phyloP scores from a whole-genome alignment of 2,329 filamentous ascomycete genomes.

The Sarocladiaceae sp. region DNA sequence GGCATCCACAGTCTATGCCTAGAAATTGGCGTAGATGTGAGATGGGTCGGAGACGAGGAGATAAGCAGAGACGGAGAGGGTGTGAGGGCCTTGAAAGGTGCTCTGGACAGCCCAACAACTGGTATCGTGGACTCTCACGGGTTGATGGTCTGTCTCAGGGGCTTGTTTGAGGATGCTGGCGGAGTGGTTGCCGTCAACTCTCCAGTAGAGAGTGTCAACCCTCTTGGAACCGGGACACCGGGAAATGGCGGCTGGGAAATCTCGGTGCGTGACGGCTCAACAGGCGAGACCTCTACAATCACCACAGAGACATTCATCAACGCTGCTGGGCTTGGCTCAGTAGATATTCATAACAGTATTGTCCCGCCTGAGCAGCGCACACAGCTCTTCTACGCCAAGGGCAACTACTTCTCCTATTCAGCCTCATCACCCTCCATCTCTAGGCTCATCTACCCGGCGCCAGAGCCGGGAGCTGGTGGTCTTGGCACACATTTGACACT shows the following conservation, averaged over 20 bases:
- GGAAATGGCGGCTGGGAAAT: conserved; percentile 68
- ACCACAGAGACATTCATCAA: conserved; percentile 79
- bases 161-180: conserved; percentile 70
- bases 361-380: conserved; percentile 52
- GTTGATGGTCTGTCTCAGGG: conserved; percentile 77
- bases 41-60: conserved; percentile 63
- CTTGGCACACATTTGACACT: conserved; percentile 92
- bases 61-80: conserved; percentile 65
- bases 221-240: conserved; percentile 32
- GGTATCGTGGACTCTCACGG: conserved; percentile 88
- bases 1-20: conserved; percentile 42
- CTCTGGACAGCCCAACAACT: conserved; percentile 80
- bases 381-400: conserved; percentile 80
- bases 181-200: conserved; percentile 71
- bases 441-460: conserved; percentile 84
- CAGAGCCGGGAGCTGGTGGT: conserved; percentile 74
- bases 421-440: conserved; percentile 57
- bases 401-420: conserved; percentile 87
- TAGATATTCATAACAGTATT: conserved; percentile 77
- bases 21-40: conserved; percentile 58
- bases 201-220: conserved; percentile 56
- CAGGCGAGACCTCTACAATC: conserved; percentile 51
- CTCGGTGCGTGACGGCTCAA: conserved; percentile 40
- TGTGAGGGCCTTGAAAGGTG: conserved; percentile 66
- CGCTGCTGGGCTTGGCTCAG: conserved; percentile 76